Evolutionary conservation across 1,284 basidiomycete species (phyloP).

Genomic region (Irpex sp.): DNA sequence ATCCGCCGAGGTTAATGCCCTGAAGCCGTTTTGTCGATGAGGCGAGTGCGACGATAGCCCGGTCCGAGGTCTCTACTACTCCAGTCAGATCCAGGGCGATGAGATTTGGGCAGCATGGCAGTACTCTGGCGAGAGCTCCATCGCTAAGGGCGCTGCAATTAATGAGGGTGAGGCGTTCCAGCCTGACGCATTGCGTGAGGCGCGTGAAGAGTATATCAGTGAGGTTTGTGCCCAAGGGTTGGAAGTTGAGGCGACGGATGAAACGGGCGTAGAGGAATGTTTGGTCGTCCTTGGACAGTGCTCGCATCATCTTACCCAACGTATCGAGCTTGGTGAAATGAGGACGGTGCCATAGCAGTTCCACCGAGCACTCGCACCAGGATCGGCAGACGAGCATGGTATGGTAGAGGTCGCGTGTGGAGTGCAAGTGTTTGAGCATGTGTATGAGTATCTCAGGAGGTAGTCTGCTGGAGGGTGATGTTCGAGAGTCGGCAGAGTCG

Average conservation of each 20-base stretch:
- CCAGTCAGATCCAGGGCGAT: constrained; percentile 89
- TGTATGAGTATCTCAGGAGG: constrained; percentile 94
- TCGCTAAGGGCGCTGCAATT: constrained; percentile 77
- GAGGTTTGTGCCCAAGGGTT: constrained; percentile 69
- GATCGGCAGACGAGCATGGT: constrained; percentile 82
- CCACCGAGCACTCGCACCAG: constrained; percentile 96
- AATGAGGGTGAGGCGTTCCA: constrained; percentile 91
- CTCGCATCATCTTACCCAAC: constrained; percentile 75
- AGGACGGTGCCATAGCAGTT: constrained; percentile 95
- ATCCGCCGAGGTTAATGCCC: constrained; percentile 90
- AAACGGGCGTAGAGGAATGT: constrained; percentile 89
- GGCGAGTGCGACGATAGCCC: constrained; percentile 71
- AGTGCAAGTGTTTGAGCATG: constrained; percentile 83
- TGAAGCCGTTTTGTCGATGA: constrained; percentile 75
- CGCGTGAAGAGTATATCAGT: constrained; percentile 77
- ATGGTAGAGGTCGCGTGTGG: constrained; percentile 70
- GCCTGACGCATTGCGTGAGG: constrained; percentile 74
- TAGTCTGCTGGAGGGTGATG: constrained; percentile 54
- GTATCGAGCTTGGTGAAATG: constrained; percentile 68
- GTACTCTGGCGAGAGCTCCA: constrained; percentile 62
- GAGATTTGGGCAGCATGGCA: constrained; percentile 72
- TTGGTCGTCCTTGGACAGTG: constrained; percentile 57
- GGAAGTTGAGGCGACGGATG: constrained; percentile 90
- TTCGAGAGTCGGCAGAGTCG: constrained; percentile 20
- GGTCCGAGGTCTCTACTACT: constrained; percentile 67